A percentile compares a stretch with the other conserved stretches of the same genome.
Evolutionary conservation across 768 basidiomycete species (phyloP).

Genomic region (Auriscalpium orientale): DNA sequence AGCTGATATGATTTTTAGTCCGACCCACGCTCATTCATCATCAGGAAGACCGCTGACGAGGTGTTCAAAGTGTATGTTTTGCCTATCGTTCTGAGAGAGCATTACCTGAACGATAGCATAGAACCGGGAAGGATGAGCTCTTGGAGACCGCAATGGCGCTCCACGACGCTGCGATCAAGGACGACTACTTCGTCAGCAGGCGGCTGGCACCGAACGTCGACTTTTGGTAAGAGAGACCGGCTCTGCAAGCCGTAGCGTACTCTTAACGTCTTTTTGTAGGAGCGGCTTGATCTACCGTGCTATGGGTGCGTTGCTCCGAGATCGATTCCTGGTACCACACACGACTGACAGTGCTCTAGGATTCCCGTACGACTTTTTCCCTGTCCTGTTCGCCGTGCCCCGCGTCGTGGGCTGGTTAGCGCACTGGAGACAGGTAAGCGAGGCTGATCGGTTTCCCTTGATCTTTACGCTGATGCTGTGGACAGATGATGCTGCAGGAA

Average conservation of each 20-base stretch:
- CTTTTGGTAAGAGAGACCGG: slow-evolving; percentile 57
- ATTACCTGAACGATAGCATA: slow-evolving; percentile 19
- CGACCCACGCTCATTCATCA: slow-evolving; percentile 86
- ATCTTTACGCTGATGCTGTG: neutral
- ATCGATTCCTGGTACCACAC: slow-evolving; percentile 2
- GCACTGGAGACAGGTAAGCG: slow-evolving; percentile 76
- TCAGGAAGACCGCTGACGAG: slow-evolving; percentile 83
- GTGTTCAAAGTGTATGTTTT: slow-evolving; percentile 78
- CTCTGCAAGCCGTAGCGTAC: neutral
- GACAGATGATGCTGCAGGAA: slow-evolving; percentile 83
- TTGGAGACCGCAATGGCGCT: slow-evolving; percentile 85
- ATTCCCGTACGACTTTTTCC: slow-evolving; percentile 92
- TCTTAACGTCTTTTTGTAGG: slow-evolving; percentile 31
- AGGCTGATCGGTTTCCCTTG: neutral
- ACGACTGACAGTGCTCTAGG: slow-evolving; percentile 38
- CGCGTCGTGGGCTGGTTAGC: slow-evolving; percentile 91
- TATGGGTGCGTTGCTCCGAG: slow-evolving; percentile 53
- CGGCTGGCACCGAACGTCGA: slow-evolving; percentile 87
- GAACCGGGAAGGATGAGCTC: slow-evolving; percentile 79
- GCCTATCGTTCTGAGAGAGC: neutral
- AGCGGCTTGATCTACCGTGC: slow-evolving; percentile 87
- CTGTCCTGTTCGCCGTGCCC: slow-evolving; percentile 87
- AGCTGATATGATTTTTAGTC: slow-evolving; percentile 37
- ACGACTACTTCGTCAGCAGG: slow-evolving; percentile 81
- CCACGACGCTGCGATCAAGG: slow-evolving; percentile 83